These are phyloP conservation scores for Debaryomyces coudertii DNA, from an alignment of 1,139 yeast genomes.

Conservation along the genomic window DNA sequence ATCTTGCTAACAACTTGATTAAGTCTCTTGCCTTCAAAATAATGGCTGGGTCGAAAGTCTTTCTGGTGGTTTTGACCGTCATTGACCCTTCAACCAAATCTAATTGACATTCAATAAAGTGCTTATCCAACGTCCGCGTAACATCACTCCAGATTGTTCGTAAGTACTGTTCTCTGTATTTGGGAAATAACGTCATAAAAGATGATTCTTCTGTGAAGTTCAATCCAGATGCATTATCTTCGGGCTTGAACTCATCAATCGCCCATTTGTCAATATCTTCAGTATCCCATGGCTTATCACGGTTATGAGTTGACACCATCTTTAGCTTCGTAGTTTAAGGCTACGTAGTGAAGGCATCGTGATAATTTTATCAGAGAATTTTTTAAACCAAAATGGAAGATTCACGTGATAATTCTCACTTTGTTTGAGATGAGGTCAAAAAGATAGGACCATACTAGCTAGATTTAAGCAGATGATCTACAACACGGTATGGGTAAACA, in stretches of 20 bases:
- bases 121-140: conserved; percentile 72
- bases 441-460: neutral
- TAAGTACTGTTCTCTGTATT: conserved; percentile 89
- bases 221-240: conserved; percentile 81
- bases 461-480: neutral
- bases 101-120: conserved; percentile 77
- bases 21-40: conserved; percentile 93
- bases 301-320: conserved; percentile 92
- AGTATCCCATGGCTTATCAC: conserved; percentile 98
- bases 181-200: conserved; percentile 93
- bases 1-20: conserved; percentile 89
- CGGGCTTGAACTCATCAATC: conserved; percentile 85
- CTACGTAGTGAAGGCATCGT: neutral
- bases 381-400: neutral
- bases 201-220: conserved; percentile 94
- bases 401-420: conserved; percentile 3
- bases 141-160: conserved; percentile 94
- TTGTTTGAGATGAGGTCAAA: conserved; percentile 10
- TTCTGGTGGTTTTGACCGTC: conserved; percentile 95
- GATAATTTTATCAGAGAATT: conserved; percentile 5
- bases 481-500: conserved; percentile 5
- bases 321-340: conserved; percentile 10
- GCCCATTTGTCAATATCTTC: conserved; percentile 95
- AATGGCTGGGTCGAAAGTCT: conserved; percentile 93
- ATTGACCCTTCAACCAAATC: conserved; percentile 95